Conservation (phyloP, 2,329 filamentous ascomycete species). For the Aspergillus ruber region DNA sequence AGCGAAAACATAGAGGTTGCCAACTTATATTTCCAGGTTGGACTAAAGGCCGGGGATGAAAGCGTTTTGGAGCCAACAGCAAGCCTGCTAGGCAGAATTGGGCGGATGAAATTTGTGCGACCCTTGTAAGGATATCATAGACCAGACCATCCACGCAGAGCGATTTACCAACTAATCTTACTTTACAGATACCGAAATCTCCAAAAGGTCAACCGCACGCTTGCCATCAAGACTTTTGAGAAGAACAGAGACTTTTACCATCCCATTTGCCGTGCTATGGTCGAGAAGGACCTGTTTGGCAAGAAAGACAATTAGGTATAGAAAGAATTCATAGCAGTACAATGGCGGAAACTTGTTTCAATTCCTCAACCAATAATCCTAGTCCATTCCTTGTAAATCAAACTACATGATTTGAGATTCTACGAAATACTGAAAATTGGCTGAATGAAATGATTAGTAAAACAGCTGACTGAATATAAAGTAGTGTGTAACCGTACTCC, state of each 20-base stretch:
- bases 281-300: slow-evolving; percentile 72
- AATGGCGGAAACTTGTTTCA: not conserved
- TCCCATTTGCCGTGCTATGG: slow-evolving; percentile 79
- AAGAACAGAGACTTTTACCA: slow-evolving; percentile 91
- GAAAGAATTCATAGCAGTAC: not conserved
- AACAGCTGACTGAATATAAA: not conserved
- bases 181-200: slow-evolving; percentile 55
- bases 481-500: not conserved
- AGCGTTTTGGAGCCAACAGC: slow-evolving; percentile 65
- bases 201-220: slow-evolving; percentile 63
- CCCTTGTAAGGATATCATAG: slow-evolving; percentile 54
- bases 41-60: slow-evolving; percentile 65
- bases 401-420: not conserved
- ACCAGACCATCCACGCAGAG: not conserved
- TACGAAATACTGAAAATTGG: not conserved
- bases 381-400: not conserved
- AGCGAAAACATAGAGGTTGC: slow-evolving; percentile 83
- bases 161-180: slow-evolving; percentile 9
- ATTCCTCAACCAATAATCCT: not conserved
- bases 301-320: slow-evolving; percentile 19
- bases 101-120: slow-evolving; percentile 94
- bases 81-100: slow-evolving; percentile 71
- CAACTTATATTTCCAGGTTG: slow-evolving; percentile 71
- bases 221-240: slow-evolving; percentile 77
- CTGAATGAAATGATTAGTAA: not conserved